Base-by-base conservation (phyloP, 1,139 yeast species). In the Citeromyces hawaiiensis region DNA sequence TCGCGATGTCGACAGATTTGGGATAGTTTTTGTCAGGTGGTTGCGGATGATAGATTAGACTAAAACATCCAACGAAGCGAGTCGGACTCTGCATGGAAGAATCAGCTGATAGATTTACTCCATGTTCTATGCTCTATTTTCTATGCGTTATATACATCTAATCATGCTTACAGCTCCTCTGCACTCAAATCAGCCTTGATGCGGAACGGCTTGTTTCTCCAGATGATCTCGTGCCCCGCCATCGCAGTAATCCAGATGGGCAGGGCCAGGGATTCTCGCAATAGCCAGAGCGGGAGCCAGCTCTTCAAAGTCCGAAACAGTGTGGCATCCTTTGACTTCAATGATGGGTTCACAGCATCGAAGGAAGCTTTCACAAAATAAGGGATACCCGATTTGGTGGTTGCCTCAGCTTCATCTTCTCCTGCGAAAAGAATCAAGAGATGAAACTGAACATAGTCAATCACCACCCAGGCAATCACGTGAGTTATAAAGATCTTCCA, bases 191-290 rank as follows among this genome's bases (percentile, higher is more conserved):
- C 95, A 5, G 75, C 63, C 42, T 76, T 72, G 46, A 86, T 86
- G 45, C 63, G 64, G 54, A 85, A 86, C 3, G 87, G 86, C 44
- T 73, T 66, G 19, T 86, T 83, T 44, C 96, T 64, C 96, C 96
- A 86, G 44, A 76, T 80, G 34, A 86, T 81, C 40, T 68, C 70
- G 31, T 81, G 79, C 0, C 96, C 95, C 35, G 66, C 50, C 80
- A 86, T 80, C 1, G 96, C 94, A 33, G 63, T 65, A 3, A 80
- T 46, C 96, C 96, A 86, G 19, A 86, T 74, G 0, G 95, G 95
- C 29, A 86, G 61, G 1, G 96, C 96, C 43, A 85, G 59, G 0
- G 67, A 16, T 52, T 86, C 96, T 40, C 96, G 63, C 37, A 74
- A 53, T 0, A 68, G 31, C 96, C 96, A 86, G 18, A 64, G 60